phyloP scores from a whole-genome alignment of 257 asterid species.

The Misopates orontium region DNA sequence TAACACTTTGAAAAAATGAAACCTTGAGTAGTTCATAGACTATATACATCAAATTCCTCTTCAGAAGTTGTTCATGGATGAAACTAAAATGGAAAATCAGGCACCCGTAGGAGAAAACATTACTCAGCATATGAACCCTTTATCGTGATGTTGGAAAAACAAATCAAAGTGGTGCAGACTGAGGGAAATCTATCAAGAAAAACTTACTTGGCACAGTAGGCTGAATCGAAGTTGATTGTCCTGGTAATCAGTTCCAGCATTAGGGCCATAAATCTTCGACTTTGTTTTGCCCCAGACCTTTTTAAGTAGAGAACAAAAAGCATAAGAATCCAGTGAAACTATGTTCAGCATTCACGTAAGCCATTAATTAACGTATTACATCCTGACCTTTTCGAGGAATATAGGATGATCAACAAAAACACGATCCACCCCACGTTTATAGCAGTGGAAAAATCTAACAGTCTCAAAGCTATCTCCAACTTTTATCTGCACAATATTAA shows the following conservation, averaged over 20 bases:
- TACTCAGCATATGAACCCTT: not conserved
- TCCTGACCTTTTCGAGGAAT: conserved; percentile 82
- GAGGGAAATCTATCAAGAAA: not conserved
- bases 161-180: not conserved
- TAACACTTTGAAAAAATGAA: not conserved
- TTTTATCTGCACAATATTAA: conserved; percentile 47
- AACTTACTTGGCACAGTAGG: conserved; percentile 75
- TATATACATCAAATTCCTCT: not conserved
- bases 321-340: conserved; percentile 12
- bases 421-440: conserved; percentile 96
- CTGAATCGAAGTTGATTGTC: conserved; percentile 88
- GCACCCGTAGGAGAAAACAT: not conserved
- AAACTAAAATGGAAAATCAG: not conserved
- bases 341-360: conserved; percentile 1
- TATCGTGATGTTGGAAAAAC: not conserved
- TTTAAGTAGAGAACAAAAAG: conserved; percentile 11
- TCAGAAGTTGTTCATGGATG: not conserved
- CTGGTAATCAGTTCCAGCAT: conserved; percentile 73
- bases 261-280: conserved; percentile 86
- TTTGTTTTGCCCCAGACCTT: conserved; percentile 90
- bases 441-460: conserved; percentile 85
- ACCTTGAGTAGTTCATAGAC: not conserved
- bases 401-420: conserved; percentile 89
- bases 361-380: not conserved
- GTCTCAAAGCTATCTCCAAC: conserved; percentile 66